These are phyloP conservation scores for Plasmodium inui DNA, from an alignment of 169 alveolate species.

Conservation along the genomic window DNA sequence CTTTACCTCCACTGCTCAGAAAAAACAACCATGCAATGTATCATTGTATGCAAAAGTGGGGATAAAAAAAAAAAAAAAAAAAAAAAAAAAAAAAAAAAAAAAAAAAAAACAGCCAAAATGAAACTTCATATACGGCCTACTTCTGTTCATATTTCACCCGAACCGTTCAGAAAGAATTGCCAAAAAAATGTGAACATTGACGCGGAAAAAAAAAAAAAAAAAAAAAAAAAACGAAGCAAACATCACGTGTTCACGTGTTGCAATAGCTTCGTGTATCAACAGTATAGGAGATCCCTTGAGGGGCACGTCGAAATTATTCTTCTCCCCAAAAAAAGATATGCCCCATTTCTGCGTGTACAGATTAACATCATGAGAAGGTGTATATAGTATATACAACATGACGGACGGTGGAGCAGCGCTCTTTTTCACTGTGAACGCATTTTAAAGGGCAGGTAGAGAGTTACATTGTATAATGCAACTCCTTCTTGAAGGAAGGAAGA, in stretches of 20 bases:
- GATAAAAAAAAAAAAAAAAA: slow-evolving; percentile 1
- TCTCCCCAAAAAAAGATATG: not conserved
- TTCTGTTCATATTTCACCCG: not conserved
- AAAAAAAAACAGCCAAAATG: slow-evolving; percentile 1
- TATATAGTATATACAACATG: not conserved
- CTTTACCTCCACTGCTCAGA: not conserved
- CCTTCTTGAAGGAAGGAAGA: not conserved
- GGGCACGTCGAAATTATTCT: not conserved
- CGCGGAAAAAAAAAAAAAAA: not conserved
- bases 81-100: slow-evolving; percentile 1
- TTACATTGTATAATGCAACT: not conserved
- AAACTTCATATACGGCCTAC: not conserved
- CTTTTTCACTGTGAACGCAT: not conserved
- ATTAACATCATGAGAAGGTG: slow-evolving; percentile 1
- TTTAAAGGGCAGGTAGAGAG: not conserved
- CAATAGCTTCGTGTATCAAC: not conserved
- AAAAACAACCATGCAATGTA: not conserved
- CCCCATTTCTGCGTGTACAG: not conserved
- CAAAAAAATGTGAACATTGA: not conserved
- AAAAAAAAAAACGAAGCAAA: not conserved
- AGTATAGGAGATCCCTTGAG: not conserved
- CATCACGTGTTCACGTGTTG: not conserved
- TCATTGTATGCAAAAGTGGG: not conserved
- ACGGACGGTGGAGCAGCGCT: not conserved
- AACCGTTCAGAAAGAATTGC: not conserved